Evolutionary conservation across 2,329 filamentous ascomycete species (phyloP).

Genomic region (Trichoderma sp.): DNA sequence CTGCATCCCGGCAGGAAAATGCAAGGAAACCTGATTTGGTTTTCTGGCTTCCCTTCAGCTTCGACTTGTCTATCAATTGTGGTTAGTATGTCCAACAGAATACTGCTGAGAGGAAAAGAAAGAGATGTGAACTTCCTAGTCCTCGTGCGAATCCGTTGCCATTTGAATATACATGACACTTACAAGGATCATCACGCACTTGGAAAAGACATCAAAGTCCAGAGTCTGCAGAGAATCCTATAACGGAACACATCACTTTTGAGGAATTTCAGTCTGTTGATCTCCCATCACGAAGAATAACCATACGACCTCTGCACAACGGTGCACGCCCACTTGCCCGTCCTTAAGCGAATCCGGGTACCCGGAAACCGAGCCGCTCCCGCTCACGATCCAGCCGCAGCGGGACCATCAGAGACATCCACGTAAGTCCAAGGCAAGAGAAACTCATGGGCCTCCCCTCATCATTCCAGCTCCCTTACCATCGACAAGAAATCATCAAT

Average conservation of each 20-base stretch:
- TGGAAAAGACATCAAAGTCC: no score
- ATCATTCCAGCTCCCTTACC: not conserved
- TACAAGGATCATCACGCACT: not conserved
- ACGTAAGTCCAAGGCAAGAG: not conserved
- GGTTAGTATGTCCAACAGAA: not conserved
- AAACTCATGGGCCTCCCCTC: not conserved
- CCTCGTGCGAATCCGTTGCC: not conserved
- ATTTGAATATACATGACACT: not conserved
- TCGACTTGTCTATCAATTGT: not conserved
- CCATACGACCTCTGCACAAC: not conserved
- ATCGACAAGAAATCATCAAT: not conserved
- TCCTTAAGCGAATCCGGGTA: conserved; percentile 12
- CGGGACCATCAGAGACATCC: not conserved
- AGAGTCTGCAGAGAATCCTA: no score
- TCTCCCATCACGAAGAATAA: not conserved
- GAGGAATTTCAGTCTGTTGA: no score
- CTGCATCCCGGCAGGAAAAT: not conserved
- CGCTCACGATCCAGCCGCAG: not conserved
- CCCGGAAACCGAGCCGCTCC: conserved; percentile 13
- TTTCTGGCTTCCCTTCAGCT: not conserved
- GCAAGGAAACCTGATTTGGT: not conserved
- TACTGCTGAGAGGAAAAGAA: not conserved
- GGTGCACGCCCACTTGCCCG: not conserved
- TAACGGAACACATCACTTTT: no score
- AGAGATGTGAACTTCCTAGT: not conserved